Percentiles rank a stretch among this genome's conserved stretches.
phyloP scores from a whole-genome alignment of 1,139 yeast species.

The Yamadazyma kanchanaburiensis region DNA sequence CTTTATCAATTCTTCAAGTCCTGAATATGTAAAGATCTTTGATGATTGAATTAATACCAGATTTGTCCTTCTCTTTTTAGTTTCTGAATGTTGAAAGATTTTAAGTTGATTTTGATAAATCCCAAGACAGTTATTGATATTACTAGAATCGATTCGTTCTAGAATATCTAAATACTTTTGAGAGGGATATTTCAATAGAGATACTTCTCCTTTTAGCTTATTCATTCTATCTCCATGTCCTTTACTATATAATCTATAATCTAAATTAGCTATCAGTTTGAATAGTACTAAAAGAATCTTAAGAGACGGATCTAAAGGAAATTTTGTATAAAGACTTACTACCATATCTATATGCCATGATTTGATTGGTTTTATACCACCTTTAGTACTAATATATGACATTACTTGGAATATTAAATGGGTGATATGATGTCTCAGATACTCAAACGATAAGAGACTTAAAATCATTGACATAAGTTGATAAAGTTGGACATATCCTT shows the following conservation, averaged over 20 bases:
- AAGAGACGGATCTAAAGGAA: constrained; percentile 34
- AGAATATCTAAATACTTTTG: neutral
- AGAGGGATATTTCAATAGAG: constrained; percentile 1
- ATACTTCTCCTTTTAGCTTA: neutral
- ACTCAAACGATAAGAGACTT: constrained; percentile 31
- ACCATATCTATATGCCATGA: constrained; percentile 36
- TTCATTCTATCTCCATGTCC: constrained; percentile 1
- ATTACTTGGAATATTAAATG: constrained; percentile 26
- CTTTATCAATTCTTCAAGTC: constrained; percentile 15
- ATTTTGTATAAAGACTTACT: constrained; percentile 27
- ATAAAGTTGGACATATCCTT: constrained; percentile 14
- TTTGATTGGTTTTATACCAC: constrained; percentile 11
- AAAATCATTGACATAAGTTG: constrained; percentile 26
- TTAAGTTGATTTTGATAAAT: constrained; percentile 10
- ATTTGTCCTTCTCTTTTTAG: too few species aligned
- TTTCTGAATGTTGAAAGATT: too few species aligned
- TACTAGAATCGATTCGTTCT: neutral
- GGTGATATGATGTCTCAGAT: constrained; percentile 27
- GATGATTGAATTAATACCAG: too few species aligned
- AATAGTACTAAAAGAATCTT: constrained; percentile 22
- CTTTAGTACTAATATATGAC: constrained; percentile 2
- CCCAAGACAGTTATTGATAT: constrained; percentile 1
- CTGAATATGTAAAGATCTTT: too few species aligned
- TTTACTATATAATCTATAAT: constrained; percentile 11
- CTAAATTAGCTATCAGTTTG: constrained; percentile 22